Conservation (phyloP, 805 yeast species). For the Sungouiella thailandica region DNA sequence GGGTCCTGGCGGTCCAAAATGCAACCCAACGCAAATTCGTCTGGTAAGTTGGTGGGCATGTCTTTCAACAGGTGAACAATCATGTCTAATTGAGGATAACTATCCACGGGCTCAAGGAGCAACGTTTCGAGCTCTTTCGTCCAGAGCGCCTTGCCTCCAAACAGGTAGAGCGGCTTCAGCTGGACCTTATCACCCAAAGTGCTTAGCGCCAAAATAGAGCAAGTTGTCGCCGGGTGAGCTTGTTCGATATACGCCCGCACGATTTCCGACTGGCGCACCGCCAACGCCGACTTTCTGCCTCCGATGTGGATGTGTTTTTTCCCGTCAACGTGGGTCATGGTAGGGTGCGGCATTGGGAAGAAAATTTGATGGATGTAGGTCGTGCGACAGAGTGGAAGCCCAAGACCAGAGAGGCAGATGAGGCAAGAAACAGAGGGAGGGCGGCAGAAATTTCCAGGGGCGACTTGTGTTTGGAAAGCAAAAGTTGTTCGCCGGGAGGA, state of each 20-base stretch:
- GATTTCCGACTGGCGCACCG: constrained; percentile 78
- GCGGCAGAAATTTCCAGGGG: no score
- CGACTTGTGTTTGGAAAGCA: not conserved
- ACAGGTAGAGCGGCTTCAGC: constrained; percentile 80
- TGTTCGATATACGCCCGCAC: constrained; percentile 58
- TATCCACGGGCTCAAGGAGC: constrained; percentile 57
- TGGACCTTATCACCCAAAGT: constrained; percentile 91
- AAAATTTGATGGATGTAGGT: not conserved
- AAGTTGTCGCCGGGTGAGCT: constrained; percentile 59
- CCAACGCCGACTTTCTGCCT: constrained; percentile 83
- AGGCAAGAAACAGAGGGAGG: not conserved
- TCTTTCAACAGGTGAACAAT: constrained; percentile 94
- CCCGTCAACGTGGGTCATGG: constrained; percentile 19
- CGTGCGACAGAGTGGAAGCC: not conserved
- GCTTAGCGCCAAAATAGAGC: constrained; percentile 72
- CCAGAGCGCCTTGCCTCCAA: constrained; percentile 97
- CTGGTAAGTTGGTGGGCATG: constrained; percentile 86
- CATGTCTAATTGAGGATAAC: constrained; percentile 68
- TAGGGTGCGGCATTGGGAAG: constrained; percentile 15
- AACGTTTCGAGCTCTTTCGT: constrained; percentile 88
- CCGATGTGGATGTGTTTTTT: constrained; percentile 54
- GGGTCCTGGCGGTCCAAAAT: constrained; percentile 87
- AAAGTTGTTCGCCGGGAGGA: not conserved
- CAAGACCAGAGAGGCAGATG: not conserved
- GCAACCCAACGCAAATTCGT: constrained; percentile 85